These are phyloP conservation scores for Goniomonas avonlea DNA, from an alignment of 78 protist species.

Conservation along the genomic window DNA sequence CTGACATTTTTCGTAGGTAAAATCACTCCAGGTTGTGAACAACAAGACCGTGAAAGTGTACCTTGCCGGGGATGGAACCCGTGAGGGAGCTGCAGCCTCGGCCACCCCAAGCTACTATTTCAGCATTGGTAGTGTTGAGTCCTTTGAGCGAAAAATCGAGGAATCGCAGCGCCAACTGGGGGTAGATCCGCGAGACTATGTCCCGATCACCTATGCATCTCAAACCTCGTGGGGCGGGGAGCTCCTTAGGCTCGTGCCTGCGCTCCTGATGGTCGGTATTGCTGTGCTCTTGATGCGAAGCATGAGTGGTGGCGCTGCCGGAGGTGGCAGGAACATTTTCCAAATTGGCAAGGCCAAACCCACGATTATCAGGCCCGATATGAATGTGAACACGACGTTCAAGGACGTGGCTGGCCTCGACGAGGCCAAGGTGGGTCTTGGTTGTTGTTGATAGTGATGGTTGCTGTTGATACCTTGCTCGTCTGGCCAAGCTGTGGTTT, in stretches of 20 bases:
- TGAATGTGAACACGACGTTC: constrained; percentile 23
- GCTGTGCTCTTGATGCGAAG: background rate
- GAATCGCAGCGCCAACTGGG: constrained; percentile 40
- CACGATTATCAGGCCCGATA: background rate
- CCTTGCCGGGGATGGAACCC: too few relatives aligned
- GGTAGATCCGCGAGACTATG: background rate
- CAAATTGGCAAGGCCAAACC: constrained; percentile 38
- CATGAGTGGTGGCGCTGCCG: background rate
- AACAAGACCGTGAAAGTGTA: too few relatives aligned
- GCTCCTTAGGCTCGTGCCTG: constrained; percentile 25
- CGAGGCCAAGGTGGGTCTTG: constrained; percentile 29
- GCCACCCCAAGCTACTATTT: too few relatives aligned
- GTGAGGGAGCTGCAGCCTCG: too few relatives aligned
- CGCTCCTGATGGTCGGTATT: constrained; percentile 40
- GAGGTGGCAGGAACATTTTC: background rate
- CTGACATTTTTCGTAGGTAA: too few relatives aligned
- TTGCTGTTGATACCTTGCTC: too few relatives aligned
- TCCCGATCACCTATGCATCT: constrained; percentile 8
- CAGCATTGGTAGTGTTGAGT: background rate
- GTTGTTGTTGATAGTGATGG: background rate
- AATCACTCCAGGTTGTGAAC: too few relatives aligned
- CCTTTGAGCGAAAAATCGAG: constrained; percentile 44
- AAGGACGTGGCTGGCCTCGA: constrained; percentile 44
- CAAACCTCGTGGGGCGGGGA: constrained; percentile 4
- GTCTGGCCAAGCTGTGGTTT: too few relatives aligned